Evolutionary conservation across 495 filamentous ascomycete species (phyloP).

Genomic region (Tuber brumale): DNA sequence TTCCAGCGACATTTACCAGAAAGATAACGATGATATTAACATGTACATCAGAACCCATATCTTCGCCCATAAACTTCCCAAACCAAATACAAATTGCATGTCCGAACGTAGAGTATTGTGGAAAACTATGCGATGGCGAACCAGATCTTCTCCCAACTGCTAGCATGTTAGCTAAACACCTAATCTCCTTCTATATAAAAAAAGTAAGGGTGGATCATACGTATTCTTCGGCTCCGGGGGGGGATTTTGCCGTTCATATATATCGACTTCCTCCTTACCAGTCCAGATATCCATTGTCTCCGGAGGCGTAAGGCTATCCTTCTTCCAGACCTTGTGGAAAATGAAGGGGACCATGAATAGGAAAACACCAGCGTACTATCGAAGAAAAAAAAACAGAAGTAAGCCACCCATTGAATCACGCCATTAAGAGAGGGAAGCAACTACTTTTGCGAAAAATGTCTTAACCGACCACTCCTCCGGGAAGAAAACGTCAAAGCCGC

Average conservation of each 20-base stretch:
- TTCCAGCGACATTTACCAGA: neutral
- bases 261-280: constrained; percentile 58
- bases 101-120: neutral
- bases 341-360: constrained; percentile 54
- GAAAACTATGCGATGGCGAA: constrained; percentile 23
- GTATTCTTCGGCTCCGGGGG: constrained; percentile 26
- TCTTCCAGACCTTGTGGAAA: constrained; percentile 47
- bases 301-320: constrained; percentile 47
- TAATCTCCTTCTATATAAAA: neutral
- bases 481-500: constrained; percentile 39
- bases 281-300: constrained; percentile 56
- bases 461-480: constrained; percentile 16
- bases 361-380: constrained; percentile 55
- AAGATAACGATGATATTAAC: neutral
- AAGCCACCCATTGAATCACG: constrained; percentile 38
- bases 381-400: neutral
- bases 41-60: neutral
- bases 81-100: neutral
- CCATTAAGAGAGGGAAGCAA: constrained; percentile 15
- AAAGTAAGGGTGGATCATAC: constrained; percentile 10
- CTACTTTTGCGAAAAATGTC: constrained; percentile 30
- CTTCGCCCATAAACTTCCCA: neutral
- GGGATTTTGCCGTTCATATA: constrained; percentile 44
- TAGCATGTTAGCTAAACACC: neutral
- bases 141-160: constrained; percentile 37